Conservation (phyloP, 1,284 basidiomycete genomes). For the Cutaneotrichosporon sp. region DNA sequence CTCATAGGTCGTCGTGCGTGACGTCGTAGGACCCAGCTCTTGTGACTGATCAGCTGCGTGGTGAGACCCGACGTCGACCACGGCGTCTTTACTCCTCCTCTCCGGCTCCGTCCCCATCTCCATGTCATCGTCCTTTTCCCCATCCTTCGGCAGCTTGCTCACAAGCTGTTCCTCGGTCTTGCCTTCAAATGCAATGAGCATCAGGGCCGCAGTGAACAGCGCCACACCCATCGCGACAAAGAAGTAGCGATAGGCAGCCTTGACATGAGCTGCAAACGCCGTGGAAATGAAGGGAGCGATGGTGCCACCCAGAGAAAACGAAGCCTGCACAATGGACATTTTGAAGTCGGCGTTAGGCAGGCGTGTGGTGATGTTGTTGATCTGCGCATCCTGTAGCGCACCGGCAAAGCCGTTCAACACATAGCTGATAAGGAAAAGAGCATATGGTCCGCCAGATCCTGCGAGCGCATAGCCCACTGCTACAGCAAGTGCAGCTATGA, state of each 20-base stretch:
- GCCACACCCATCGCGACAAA: constrained; percentile 15
- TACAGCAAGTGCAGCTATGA: constrained; percentile 3
- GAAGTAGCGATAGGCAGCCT: constrained; percentile 14
- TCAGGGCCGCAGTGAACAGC: neutral
- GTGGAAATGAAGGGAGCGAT: constrained; percentile 60
- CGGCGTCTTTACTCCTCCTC: too few relatives aligned
- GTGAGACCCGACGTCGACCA: too few relatives aligned
- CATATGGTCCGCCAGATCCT: constrained; percentile 11
- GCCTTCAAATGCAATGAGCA: constrained; percentile 17
- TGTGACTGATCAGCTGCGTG: too few relatives aligned
- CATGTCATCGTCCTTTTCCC: neutral
- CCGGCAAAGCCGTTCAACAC: constrained; percentile 16
- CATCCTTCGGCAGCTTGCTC: neutral
- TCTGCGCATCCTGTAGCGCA: constrained; percentile 14
- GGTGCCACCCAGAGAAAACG: constrained; percentile 56
- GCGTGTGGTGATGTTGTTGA: constrained; percentile 19
- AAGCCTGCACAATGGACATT: constrained; percentile 21
- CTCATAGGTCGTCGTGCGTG: neutral
- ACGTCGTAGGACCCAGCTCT: neutral
- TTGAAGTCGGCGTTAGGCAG: constrained; percentile 15
- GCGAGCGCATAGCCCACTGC: constrained; percentile 10
- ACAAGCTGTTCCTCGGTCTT: constrained; percentile 20
- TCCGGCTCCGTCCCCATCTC: neutral
- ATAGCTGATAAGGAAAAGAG: constrained; percentile 10
- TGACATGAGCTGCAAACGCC: constrained; percentile 50